Percentiles rank a stretch among this genome's conserved stretches.
Evolutionary conservation across 768 basidiomycete species (phyloP).

Genomic region (Sarcodon sp.): DNA sequence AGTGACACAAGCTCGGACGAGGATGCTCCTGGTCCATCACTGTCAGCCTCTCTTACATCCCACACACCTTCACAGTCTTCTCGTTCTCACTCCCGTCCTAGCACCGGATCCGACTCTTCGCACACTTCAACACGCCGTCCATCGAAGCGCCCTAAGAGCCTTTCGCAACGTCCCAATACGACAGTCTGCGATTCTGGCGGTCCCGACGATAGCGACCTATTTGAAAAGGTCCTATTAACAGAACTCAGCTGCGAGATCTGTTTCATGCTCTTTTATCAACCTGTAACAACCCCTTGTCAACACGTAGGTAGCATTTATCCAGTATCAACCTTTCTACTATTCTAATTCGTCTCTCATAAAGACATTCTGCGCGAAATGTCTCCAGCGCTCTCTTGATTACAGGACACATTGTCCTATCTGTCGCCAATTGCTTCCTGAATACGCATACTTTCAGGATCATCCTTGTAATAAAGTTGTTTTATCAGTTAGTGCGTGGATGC

Average conservation of each 20-base stretch:
- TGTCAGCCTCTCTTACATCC: conserved; percentile 1
- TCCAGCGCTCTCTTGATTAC: conserved; percentile 87
- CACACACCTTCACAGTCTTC: not conserved
- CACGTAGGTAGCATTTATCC: conserved; percentile 47
- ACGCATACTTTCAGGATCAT: conserved; percentile 71
- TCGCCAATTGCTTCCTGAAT: conserved; percentile 62
- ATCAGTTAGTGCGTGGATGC: conserved; percentile 39
- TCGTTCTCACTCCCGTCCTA: conserved; percentile 3
- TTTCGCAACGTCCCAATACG: conserved; percentile 14
- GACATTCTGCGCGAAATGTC: conserved; percentile 87
- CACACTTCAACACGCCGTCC: conserved; percentile 12
- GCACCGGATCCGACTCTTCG: conserved; percentile 3
- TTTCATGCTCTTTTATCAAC: conserved; percentile 69
- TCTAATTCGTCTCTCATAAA: conserved; percentile 15
- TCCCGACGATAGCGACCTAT: conserved; percentile 9
- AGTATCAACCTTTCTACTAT: not conserved
- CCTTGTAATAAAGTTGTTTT: conserved; percentile 60
- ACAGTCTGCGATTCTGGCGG: conserved; percentile 19
- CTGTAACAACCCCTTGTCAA: conserved; percentile 90
- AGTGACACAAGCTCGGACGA: conserved; percentile 14
- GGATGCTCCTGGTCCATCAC: conserved; percentile 5
- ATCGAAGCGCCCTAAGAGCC: conserved; percentile 14
- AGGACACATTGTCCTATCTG: conserved; percentile 75
- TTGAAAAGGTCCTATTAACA: conserved; percentile 44
- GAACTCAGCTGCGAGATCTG: conserved; percentile 91